Conservation (phyloP, 176 grass and related monocot species). For the Thalia dealbata region DNA sequence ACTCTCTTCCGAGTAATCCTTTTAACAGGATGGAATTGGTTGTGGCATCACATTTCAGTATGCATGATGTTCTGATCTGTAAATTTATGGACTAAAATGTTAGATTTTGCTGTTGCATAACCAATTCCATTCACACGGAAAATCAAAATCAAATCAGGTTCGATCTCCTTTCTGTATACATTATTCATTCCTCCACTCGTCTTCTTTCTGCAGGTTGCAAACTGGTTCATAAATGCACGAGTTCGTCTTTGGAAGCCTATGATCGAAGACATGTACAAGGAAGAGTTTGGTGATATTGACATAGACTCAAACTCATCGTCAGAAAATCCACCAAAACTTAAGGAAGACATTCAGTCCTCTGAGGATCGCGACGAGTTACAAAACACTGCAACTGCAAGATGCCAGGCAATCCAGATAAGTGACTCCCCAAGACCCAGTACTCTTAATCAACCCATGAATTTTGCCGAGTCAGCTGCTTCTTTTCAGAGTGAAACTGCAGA, state of each 20-base stretch:
- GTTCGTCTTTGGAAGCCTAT: conserved; percentile 99
- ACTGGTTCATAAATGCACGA: conserved; percentile 99
- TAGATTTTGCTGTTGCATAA: too few species aligned
- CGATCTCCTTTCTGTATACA: background rate
- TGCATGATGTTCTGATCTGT: background rate
- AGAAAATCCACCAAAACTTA: conserved; percentile 41
- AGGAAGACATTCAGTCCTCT: conserved; percentile 43
- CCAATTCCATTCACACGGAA: background rate
- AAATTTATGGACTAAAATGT: background rate
- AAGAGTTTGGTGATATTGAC: conserved; percentile 77
- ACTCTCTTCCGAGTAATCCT: background rate
- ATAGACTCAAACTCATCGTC: conserved; percentile 81
- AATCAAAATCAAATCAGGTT: too few species aligned
- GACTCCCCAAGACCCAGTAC: conserved; percentile 39
- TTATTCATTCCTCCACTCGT: conserved; percentile 14
- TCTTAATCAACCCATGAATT: conserved; percentile 22
- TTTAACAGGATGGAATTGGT: background rate
- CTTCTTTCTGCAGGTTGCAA: conserved; percentile 54
- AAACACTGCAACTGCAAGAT: conserved; percentile 32
- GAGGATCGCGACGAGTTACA: conserved; percentile 57
- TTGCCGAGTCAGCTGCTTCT: conserved; percentile 23
- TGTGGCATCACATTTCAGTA: background rate
- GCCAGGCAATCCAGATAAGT: conserved; percentile 40
- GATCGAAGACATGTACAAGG: conserved; percentile 99
- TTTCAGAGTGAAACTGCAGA: conserved; percentile 51